phyloP scores from a whole-genome alignment of 2,329 filamentous ascomycete species.

The Arthrobotrys musiformis region DNA sequence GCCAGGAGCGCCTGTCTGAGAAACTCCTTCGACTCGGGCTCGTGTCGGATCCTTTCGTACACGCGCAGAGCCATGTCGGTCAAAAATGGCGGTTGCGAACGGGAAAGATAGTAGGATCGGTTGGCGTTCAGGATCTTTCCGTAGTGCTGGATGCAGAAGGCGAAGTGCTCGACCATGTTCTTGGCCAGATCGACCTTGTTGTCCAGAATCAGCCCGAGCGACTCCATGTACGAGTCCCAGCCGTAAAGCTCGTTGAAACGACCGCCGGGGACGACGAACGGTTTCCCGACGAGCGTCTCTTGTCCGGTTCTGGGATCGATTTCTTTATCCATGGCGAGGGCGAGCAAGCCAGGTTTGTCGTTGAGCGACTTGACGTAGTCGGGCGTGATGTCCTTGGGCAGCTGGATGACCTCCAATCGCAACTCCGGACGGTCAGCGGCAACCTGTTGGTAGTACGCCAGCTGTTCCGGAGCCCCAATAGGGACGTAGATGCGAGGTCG shows the following conservation, averaged over 20 bases:
- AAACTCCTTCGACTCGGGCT: slow-evolving; percentile 82
- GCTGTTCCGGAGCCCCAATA: slow-evolving; percentile 82
- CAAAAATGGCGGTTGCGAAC: slow-evolving; percentile 94
- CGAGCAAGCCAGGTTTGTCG: slow-evolving; percentile 85
- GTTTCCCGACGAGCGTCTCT: slow-evolving; percentile 79
- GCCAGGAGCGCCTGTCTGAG: slow-evolving; percentile 81
- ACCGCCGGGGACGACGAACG: slow-evolving; percentile 96
- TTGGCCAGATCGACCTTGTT: slow-evolving; percentile 83
- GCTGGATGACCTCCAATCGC: slow-evolving; percentile 83
- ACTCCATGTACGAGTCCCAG: slow-evolving; percentile 99
- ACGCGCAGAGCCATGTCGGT: slow-evolving; percentile 97
- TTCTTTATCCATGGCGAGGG: slow-evolving; percentile 85
- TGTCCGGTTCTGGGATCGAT: slow-evolving; percentile 75
- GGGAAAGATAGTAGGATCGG: slow-evolving; percentile 90
- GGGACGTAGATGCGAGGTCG: slow-evolving; percentile 93
- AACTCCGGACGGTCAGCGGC: slow-evolving; percentile 83
- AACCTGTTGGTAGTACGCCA: slow-evolving; percentile 85
- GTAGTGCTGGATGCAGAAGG: slow-evolving; percentile 98
- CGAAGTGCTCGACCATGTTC: slow-evolving; percentile 94
- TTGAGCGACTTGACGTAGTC: slow-evolving; percentile 77
- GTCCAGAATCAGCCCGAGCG: slow-evolving; percentile 86
- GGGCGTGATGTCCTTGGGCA: slow-evolving; percentile 80
- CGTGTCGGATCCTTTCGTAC: slow-evolving; percentile 90
- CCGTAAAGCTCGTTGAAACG: slow-evolving; percentile 98
- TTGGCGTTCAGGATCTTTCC: slow-evolving; percentile 98